Percentiles rank a stretch among this genome's conserved stretches.
These are phyloP conservation scores for Cercis canadensis DNA, from an alignment of 306 rosid species.

Conservation along the genomic window DNA sequence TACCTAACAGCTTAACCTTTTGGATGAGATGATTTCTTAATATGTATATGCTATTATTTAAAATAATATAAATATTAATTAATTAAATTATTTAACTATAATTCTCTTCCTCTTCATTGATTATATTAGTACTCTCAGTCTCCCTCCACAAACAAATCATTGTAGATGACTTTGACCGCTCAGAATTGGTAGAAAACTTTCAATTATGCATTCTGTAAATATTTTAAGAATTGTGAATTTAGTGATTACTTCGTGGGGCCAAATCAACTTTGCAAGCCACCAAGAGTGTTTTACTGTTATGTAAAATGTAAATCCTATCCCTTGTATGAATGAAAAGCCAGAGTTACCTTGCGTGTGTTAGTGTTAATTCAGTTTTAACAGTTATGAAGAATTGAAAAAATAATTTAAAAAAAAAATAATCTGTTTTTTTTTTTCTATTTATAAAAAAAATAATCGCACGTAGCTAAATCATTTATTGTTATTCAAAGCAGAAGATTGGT, in stretches of 20 bases:
- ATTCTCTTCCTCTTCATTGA: too few relatives aligned
- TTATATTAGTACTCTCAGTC: too few relatives aligned
- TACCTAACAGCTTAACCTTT: too few relatives aligned
- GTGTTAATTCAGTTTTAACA: not conserved
- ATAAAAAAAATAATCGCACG: constrained; percentile 1
- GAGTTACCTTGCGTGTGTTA: constrained; percentile 16
- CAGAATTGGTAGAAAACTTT: not conserved
- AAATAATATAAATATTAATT: too few relatives aligned
- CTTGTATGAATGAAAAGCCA: constrained; percentile 22
- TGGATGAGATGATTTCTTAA: too few relatives aligned
- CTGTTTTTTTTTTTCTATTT: not conserved
- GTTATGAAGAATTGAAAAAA: constrained; percentile 10
- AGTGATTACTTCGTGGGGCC: not conserved
- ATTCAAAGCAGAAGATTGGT: constrained; percentile 13
- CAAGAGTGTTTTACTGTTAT: constrained; percentile 3
- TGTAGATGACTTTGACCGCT: too few relatives aligned
- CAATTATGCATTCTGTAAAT: not conserved
- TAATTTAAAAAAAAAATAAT: not conserved
- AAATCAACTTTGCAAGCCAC: constrained; percentile 17
- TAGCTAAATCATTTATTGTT: constrained; percentile 3
- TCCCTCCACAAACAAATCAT: too few relatives aligned
- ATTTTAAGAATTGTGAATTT: not conserved
- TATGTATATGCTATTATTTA: too few relatives aligned
- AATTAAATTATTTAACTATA: too few relatives aligned
- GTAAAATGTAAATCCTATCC: not conserved